These are phyloP conservation scores for Xylariaceae sp. DNA, from an alignment of 2,329 filamentous ascomycete genomes.

Conservation along the genomic window DNA sequence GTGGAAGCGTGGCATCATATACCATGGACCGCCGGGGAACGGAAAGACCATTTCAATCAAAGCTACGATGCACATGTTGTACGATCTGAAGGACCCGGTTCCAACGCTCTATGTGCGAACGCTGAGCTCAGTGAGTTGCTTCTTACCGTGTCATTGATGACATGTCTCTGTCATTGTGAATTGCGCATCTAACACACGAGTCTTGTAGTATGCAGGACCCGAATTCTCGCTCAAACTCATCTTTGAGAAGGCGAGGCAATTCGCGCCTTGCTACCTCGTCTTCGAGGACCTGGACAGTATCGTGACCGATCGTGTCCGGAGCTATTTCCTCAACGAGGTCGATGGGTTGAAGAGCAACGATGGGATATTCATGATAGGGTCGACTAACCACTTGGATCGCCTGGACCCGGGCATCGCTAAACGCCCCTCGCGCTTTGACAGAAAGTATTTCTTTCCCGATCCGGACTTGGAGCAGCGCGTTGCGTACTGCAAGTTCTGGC, in stretches of 20 bases:
- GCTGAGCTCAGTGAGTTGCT: slow-evolving; percentile 34
- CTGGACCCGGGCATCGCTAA: slow-evolving; percentile 65
- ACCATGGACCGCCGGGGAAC: slow-evolving; percentile 60
- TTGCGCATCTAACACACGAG: not conserved
- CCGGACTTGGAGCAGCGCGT: slow-evolving; percentile 51
- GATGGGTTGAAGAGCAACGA: slow-evolving; percentile 67
- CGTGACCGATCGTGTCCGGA: slow-evolving; percentile 55
- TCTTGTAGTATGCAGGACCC: slow-evolving; percentile 48
- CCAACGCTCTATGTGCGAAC: slow-evolving; percentile 60
- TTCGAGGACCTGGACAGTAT: slow-evolving; percentile 70
- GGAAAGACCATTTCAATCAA: slow-evolving; percentile 70
- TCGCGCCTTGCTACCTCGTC: slow-evolving; percentile 65
- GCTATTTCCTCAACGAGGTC: slow-evolving; percentile 70
- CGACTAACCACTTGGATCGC: slow-evolving; percentile 62
- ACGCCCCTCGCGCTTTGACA: slow-evolving; percentile 62
- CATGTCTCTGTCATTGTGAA: not conserved
- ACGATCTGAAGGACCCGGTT: slow-evolving; percentile 47
- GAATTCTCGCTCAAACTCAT: slow-evolving; percentile 52
- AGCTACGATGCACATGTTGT: slow-evolving; percentile 63
- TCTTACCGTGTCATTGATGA: not conserved
- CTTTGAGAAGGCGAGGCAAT: slow-evolving; percentile 56
- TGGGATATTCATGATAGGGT: slow-evolving; percentile 66
- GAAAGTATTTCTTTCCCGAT: slow-evolving; percentile 62
- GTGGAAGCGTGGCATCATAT: slow-evolving; percentile 69
- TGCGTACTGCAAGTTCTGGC: slow-evolving; percentile 62